These are phyloP conservation scores for Malassezia yamatoensis DNA, from an alignment of 1,284 basidiomycete genomes.

Conservation along the genomic window DNA sequence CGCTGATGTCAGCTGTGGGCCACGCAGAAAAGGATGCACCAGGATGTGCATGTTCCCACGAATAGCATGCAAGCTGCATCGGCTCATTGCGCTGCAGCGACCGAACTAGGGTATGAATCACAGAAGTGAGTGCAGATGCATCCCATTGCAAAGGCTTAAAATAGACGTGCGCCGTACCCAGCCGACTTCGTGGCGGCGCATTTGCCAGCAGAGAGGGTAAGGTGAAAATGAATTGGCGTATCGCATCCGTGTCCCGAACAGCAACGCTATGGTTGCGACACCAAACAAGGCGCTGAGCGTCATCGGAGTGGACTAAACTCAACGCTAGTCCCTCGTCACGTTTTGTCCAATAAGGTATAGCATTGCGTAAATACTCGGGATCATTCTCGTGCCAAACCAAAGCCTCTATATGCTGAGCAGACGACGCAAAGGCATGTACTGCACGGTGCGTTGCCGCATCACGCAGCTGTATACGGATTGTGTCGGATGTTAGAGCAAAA, in stretches of 20 bases:
- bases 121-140: neutral
- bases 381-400: neutral
- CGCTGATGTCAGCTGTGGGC: neutral
- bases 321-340: neutral
- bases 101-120: neutral
- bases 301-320: neutral
- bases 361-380: neutral
- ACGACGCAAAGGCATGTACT: neutral
- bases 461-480: neutral
- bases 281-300: constrained; percentile 3
- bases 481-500: neutral
- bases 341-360: neutral
- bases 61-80: constrained; percentile 4
- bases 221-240: neutral
- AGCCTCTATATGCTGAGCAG: neutral
- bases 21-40: neutral
- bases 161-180: neutral
- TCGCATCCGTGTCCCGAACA: neutral
- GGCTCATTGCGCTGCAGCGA: neutral
- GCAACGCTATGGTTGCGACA: neutral
- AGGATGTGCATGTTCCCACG: neutral
- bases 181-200: neutral
- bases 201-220: neutral
- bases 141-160: neutral
- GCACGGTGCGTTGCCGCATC: neutral